These are phyloP conservation scores for Penicillium canariense DNA, from an alignment of 495 filamentous ascomycete genomes.

Conservation along the genomic window DNA sequence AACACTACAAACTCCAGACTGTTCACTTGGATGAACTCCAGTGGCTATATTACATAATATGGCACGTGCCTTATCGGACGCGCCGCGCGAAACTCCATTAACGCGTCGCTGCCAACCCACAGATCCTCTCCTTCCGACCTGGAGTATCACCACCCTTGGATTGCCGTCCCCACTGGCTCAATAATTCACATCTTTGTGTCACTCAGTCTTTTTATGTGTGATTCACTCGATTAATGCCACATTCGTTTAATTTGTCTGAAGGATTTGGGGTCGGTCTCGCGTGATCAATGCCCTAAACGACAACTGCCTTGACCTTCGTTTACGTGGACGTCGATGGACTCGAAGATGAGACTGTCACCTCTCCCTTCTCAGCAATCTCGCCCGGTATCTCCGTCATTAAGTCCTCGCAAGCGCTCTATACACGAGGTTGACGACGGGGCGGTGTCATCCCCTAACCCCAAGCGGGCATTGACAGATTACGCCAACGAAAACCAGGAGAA, in stretches of 20 bases:
- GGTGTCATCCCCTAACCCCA: conserved; percentile 15
- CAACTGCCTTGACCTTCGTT: neutral
- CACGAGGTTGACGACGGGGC: conserved; percentile 29
- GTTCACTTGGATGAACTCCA: neutral
- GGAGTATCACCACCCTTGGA: neutral
- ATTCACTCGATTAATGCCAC: neutral
- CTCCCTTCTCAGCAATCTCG: conserved; percentile 14
- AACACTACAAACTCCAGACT: neutral
- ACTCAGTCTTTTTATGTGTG: neutral
- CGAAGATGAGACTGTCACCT: conserved; percentile 18
- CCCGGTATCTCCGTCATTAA: conserved; percentile 17
- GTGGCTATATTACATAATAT: conserved; percentile 14
- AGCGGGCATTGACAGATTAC: conserved; percentile 13
- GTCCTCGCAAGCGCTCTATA: conserved; percentile 31
- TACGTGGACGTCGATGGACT: conserved; percentile 8
- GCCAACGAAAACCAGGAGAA: conserved; percentile 32
- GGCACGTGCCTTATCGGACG: conserved; percentile 29
- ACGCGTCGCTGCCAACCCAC: conserved; percentile 21
- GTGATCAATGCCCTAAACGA: neutral
- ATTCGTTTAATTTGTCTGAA: neutral
- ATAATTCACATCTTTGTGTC: neutral
- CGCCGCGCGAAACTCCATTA: conserved; percentile 26
- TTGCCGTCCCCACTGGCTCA: neutral
- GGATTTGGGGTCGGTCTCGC: neutral
- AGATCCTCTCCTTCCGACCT: conserved; percentile 7